These are phyloP conservation scores for Calocera viscosa DNA, from an alignment of 768 basidiomycete genomes.

Conservation along the genomic window DNA sequence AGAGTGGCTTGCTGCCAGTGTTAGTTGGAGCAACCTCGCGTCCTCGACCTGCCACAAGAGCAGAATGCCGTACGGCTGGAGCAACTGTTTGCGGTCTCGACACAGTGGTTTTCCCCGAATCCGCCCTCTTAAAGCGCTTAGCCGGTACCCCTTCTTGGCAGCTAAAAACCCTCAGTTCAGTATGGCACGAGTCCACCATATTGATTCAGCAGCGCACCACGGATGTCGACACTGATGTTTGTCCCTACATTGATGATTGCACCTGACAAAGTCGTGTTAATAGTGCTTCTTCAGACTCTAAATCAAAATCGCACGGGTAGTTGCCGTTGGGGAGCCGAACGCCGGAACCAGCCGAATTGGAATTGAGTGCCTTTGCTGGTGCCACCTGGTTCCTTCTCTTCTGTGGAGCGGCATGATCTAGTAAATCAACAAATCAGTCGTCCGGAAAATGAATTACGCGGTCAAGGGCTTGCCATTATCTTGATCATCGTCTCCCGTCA, in stretches of 20 bases:
- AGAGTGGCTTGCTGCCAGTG: background rate
- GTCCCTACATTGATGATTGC: slow-evolving; percentile 70
- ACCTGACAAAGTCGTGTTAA: slow-evolving; percentile 34
- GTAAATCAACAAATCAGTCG: background rate
- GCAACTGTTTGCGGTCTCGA: no score
- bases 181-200: no score
- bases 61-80: no score
- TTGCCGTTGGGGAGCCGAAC: slow-evolving; percentile 46
- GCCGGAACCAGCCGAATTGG: no score
- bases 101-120: no score
- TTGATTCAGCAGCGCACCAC: slow-evolving; percentile 37
- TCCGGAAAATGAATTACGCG: background rate
- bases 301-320: slow-evolving; percentile 37
- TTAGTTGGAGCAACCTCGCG: no score
- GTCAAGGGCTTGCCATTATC: background rate
- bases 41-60: no score
- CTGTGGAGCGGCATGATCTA: slow-evolving; percentile 9
- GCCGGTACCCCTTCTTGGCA: no score
- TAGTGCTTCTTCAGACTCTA: background rate
- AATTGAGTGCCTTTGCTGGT: no score
- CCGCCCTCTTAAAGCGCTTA: no score
- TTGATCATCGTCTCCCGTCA: background rate
- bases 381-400: slow-evolving; percentile 23
- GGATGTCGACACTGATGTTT: slow-evolving; percentile 62
- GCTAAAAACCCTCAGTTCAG: no score